phyloP scores from a whole-genome alignment of 768 basidiomycete genomes.

The Trametes cinnabarina region DNA sequence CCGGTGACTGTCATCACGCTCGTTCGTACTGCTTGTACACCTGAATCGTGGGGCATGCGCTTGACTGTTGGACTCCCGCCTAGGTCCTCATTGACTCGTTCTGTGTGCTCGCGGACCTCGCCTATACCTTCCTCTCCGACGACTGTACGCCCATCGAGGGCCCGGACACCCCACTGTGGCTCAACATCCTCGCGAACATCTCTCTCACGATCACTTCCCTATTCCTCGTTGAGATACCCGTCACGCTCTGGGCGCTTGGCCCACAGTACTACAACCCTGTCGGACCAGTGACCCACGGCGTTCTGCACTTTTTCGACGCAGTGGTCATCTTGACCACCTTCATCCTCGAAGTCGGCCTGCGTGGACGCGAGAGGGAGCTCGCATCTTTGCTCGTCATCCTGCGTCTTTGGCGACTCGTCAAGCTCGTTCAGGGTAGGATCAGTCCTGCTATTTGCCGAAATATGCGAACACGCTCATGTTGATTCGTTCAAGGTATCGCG shows the following conservation, averaged over 20 bases:
- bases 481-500: conserved; percentile 71
- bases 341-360: conserved; percentile 64
- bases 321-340: conserved; percentile 71
- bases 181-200: conserved; percentile 56
- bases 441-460: not conserved
- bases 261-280: conserved; percentile 60
- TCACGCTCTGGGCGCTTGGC: conserved; percentile 67
- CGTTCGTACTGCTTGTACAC: conserved; percentile 39
- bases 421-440: conserved; percentile 58
- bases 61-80: not conserved
- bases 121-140: conserved; percentile 60
- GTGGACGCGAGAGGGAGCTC: conserved; percentile 68
- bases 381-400: conserved; percentile 68
- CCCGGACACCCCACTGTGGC: conserved; percentile 54
- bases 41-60: conserved; percentile 18
- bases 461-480: not conserved
- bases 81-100: conserved; percentile 62
- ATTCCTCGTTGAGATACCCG: conserved; percentile 77
- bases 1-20: conserved; percentile 46
- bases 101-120: conserved; percentile 73
- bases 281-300: conserved; percentile 49
- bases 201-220: conserved; percentile 68
- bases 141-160: conserved; percentile 43
- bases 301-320: conserved; percentile 74
- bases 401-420: conserved; percentile 79